Evolutionary conservation across 495 filamentous ascomycete species (phyloP), one percentile per base, ranked within the genome.

Genomic region (Trichoderma gamsii): DNA sequence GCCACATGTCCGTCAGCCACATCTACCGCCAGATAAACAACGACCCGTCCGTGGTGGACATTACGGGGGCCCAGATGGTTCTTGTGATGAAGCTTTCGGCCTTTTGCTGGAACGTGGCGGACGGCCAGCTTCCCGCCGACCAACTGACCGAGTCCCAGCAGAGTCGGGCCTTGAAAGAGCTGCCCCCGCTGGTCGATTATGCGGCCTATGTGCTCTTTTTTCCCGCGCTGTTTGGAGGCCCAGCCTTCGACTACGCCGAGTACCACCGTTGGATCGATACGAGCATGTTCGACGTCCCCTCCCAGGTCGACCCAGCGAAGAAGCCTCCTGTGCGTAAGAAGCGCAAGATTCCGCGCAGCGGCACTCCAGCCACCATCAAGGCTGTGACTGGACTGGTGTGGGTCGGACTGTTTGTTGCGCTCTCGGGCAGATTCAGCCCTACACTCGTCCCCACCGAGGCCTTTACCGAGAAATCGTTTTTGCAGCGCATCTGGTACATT

Each of bases 51-150:
- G 76, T 80, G 9, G 81, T 97, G 51, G 95, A 99, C 77, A 93
- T 99, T 71, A 97, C 94, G 18, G 93, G 92, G 64, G 93, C 95
- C 0, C 95, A 99, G 78, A 99, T 99, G 95, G 95, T 99, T 15
- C 76, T 98, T 70, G 88, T 97, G 66, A 99, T 99, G 93, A 99
- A 98, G 81, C 89, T 98, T n/a, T 89, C 87, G 12, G 87, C 93
- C 29, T 99, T 98, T 76, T 96, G 92, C 81, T 99, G 95, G 95
- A 97, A 97, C 74, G 88, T 98, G 25, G 90, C 92, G 71, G 95
- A 99, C 78, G 95, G 96, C 35, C 85, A 86, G 66, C 79, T 94
- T 41, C 88, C 92, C 13, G 86, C 90, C 35, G 83, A 88, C 38
- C 88, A 92, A 67, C 85, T 99, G 29, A 90, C 90, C 4, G 93